A percentile compares a stretch with the other conserved stretches of the same genome.
Evolutionary conservation across 2,329 filamentous ascomycete genomes (phyloP).

Genomic region (Alternaria tenuissima): DNA sequence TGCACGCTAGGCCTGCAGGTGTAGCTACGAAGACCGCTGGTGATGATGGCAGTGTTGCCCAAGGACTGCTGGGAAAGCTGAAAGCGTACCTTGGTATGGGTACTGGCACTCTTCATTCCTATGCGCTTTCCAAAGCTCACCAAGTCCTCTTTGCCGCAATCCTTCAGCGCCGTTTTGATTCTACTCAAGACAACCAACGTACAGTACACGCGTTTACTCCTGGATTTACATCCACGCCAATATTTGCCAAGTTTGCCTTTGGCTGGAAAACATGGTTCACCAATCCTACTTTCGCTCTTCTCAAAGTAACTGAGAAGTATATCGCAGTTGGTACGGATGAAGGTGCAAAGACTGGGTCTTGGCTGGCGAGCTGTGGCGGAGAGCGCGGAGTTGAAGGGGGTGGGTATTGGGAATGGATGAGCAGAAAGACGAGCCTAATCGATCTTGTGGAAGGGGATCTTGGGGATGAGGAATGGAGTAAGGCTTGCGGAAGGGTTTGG

Average conservation of each 20-base stretch:
- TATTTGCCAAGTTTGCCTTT: slow-evolving; percentile 20
- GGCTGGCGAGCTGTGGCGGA: slow-evolving; percentile 17
- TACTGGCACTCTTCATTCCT: slow-evolving; percentile 7
- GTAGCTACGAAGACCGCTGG: not conserved
- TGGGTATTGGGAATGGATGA: slow-evolving; percentile 21
- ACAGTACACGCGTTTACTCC: slow-evolving; percentile 19
- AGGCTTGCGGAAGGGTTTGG: slow-evolving; percentile 10
- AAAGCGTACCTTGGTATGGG: not conserved
- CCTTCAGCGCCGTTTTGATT: slow-evolving; percentile 19
- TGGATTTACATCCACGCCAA: slow-evolving; percentile 21
- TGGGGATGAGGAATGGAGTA: slow-evolving; percentile 7
- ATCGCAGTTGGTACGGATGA: slow-evolving; percentile 20
- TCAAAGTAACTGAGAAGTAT: slow-evolving; percentile 18
- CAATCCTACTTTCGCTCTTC: slow-evolving; percentile 19
- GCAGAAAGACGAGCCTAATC: slow-evolving; percentile 16
- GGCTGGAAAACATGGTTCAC: slow-evolving; percentile 19
- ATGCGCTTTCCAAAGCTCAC: slow-evolving; percentile 20
- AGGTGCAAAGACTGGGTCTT: slow-evolving; percentile 24
- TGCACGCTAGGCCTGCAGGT: not conserved
- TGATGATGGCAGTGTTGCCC: not conserved
- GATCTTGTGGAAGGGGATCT: slow-evolving; percentile 13
- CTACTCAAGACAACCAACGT: not conserved
- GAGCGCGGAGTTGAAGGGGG: slow-evolving; percentile 12
- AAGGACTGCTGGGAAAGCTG: not conserved
- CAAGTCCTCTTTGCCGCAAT: slow-evolving; percentile 23